These are phyloP conservation scores for Nephelium lappaceum DNA, from an alignment of 345 rosid genomes.

Conservation along the genomic window DNA sequence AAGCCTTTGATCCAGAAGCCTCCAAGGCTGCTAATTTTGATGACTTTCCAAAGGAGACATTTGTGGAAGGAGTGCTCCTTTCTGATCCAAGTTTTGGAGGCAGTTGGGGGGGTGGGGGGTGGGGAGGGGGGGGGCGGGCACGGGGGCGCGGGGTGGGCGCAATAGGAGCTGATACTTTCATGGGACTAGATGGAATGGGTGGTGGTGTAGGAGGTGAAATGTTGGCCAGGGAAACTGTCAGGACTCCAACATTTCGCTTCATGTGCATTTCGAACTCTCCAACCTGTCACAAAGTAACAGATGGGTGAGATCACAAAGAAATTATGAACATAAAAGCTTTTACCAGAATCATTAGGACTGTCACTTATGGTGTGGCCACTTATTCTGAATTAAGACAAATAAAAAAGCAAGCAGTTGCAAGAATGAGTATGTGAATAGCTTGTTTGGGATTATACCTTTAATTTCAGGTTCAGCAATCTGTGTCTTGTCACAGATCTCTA, in stretches of 20 bases:
- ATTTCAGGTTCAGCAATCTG: conserved; percentile 84
- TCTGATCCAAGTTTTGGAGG: conserved; percentile 55
- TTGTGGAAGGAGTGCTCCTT: conserved; percentile 60
- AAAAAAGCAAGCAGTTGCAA: neutral
- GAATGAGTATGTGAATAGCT: conserved; percentile 7
- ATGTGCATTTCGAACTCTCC: conserved; percentile 94
- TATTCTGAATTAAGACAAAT: neutral
- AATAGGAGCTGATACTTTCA: conserved; percentile 57
- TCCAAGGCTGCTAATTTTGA: conserved; percentile 78
- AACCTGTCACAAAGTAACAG: conserved; percentile 48
- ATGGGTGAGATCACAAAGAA: neutral
- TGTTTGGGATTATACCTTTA: conserved; percentile 64
- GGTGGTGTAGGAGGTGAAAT: conserved; percentile 74
- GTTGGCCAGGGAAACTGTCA: conserved; percentile 46
- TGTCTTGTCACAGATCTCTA: conserved; percentile 95
- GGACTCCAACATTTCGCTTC: conserved; percentile 67
- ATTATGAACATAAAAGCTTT: neutral
- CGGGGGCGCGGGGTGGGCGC: too few relatives aligned
- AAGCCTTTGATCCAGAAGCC: conserved; percentile 68
- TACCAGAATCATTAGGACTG: neutral
- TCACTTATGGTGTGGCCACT: neutral
- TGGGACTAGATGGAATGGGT: conserved; percentile 79
- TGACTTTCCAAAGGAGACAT: conserved; percentile 65
- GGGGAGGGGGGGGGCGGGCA: too few relatives aligned
- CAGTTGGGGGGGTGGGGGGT: conserved; percentile 46